Conservation (phyloP, 257 asterid genomes). For the Linaria vulgaris region DNA sequence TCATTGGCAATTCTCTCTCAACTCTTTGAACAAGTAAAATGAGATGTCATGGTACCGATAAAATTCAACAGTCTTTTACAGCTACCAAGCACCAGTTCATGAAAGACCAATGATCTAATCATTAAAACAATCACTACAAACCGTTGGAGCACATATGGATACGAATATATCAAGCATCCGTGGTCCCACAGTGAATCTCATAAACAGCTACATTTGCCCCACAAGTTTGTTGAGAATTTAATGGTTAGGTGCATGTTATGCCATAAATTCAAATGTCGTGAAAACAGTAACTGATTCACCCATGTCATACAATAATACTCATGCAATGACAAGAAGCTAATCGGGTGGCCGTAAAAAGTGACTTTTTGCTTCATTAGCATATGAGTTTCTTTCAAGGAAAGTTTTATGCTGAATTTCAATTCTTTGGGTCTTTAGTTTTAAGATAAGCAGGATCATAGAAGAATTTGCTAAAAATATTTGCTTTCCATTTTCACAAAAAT, state of each 20-base stretch:
- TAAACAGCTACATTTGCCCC: not conserved
- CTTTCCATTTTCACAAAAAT: not conserved
- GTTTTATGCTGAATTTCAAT: not conserved
- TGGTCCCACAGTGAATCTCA: not conserved
- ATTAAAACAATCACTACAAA: not conserved
- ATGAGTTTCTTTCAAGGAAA: not conserved
- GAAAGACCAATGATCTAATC: conserved; percentile 1
- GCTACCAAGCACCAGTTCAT: conserved; percentile 11
- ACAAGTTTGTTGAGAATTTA: not conserved
- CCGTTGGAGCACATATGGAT: conserved; percentile 10
- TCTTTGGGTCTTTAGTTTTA: not conserved
- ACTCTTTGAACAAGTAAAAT: not conserved
- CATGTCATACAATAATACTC: no score
- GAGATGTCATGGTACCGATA: not conserved
- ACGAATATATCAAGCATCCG: not conserved
- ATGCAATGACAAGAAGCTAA: not conserved
- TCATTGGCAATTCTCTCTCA: not conserved
- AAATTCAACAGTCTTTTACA: not conserved
- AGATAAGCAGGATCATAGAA: not conserved
- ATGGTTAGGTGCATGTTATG: not conserved
- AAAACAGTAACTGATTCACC: not conserved
- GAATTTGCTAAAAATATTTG: not conserved
- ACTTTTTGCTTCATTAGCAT: not conserved
- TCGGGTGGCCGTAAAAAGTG: not conserved
- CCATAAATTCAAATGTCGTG: not conserved